Conservation (phyloP, 1,284 basidiomycete genomes). For the Pseudozyma tsukubaensis region DNA sequence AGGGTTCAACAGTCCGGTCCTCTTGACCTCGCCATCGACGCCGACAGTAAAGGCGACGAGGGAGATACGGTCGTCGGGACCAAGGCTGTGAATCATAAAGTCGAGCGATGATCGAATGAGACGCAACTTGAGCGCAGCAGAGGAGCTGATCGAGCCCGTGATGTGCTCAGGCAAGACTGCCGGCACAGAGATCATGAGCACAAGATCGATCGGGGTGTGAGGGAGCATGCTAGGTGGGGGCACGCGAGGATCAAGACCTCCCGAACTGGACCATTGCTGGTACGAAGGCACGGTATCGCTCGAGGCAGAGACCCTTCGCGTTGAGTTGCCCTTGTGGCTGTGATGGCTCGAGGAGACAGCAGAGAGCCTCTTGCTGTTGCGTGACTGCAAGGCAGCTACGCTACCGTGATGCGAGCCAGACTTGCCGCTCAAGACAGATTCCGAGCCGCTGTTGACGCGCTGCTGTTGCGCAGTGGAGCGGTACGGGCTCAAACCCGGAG, state of each 20-base stretch:
- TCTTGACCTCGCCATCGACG: constrained; percentile 54
- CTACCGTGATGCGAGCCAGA: constrained; percentile 38
- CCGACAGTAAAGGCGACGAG: constrained; percentile 59
- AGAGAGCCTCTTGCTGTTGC: constrained; percentile 24
- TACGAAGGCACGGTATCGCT: constrained; percentile 40
- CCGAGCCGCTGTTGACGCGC: constrained; percentile 27
- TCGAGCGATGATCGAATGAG: constrained; percentile 62
- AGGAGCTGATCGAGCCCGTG: constrained; percentile 76
- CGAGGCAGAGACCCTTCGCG: constrained; percentile 21
- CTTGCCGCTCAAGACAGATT: constrained; percentile 51
- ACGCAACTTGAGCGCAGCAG: constrained; percentile 73
- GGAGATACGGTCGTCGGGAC: constrained; percentile 59
- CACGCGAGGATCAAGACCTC: constrained; percentile 59
- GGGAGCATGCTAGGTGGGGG: constrained; percentile 71
- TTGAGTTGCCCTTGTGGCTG: constrained; percentile 29
- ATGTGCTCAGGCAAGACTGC: constrained; percentile 45
- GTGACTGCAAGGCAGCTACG: constrained; percentile 19
- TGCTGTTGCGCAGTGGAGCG: constrained; percentile 13
- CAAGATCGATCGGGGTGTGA: constrained; percentile 89
- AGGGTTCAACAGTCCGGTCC: constrained; percentile 58
- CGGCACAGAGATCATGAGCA: constrained; percentile 89
- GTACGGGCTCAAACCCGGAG: constrained; percentile 16
- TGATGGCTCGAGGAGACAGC: constrained; percentile 39
- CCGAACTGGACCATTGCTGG: constrained; percentile 62
- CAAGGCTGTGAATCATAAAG: constrained; percentile 59